Conservation (phyloP, 768 basidiomycete genomes). For the Pisolithus sp. region DNA sequence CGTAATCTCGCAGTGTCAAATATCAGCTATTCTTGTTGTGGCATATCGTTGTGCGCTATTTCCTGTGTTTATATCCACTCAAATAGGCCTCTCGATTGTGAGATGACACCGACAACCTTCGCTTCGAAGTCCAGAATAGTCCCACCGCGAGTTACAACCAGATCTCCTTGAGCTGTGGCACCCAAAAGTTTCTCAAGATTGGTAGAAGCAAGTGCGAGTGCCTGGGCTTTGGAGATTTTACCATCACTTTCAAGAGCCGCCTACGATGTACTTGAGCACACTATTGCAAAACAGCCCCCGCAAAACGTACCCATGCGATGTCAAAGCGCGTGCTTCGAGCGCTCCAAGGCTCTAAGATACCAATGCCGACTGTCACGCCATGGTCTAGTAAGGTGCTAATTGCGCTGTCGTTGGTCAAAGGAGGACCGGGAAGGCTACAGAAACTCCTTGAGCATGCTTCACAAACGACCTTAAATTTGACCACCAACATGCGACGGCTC, state of each 20-base stretch:
- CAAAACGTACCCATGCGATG: slow-evolving; percentile 62
- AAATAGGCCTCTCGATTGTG: slow-evolving; percentile 39
- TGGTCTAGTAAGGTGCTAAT: slow-evolving; percentile 56
- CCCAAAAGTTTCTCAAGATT: slow-evolving; percentile 46
- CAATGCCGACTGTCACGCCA: slow-evolving; percentile 69
- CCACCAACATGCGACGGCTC: slow-evolving; percentile 29
- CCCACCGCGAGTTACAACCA: slow-evolving; percentile 51
- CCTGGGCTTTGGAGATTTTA: slow-evolving; percentile 36
- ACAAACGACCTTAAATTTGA: not conserved
- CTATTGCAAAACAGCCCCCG: slow-evolving; percentile 18
- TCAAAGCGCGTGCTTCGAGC: slow-evolving; percentile 78
- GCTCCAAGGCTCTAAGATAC: slow-evolving; percentile 59
- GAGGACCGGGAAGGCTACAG: slow-evolving; percentile 25
- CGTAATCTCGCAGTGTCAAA: not conserved
- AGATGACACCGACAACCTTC: slow-evolving; percentile 50
- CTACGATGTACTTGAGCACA: slow-evolving; percentile 14
- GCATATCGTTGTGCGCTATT: not conserved
- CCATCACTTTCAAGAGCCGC: slow-evolving; percentile 36
- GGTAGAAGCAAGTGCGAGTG: slow-evolving; percentile 46
- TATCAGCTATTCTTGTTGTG: not conserved
- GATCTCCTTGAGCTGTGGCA: slow-evolving; percentile 32
- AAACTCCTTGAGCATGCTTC: slow-evolving; percentile 5
- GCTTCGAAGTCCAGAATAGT: slow-evolving; percentile 42
- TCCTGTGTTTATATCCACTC: slow-evolving; percentile 39
- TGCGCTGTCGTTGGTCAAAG: slow-evolving; percentile 39